phyloP scores from a whole-genome alignment of 345 rosid species.

The Eucalyptus victrix region DNA sequence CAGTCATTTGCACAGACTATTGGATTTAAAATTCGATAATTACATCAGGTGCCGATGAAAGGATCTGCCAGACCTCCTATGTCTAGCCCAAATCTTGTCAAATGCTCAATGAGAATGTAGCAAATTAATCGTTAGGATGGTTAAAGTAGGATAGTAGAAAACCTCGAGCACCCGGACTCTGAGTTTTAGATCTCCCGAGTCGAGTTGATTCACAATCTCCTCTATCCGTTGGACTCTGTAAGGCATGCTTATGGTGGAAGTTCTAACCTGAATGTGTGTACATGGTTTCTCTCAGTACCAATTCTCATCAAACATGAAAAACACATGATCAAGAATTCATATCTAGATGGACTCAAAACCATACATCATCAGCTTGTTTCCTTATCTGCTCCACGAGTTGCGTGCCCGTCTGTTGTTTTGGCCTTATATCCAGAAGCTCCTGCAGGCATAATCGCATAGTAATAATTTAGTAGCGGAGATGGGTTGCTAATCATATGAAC shows the following conservation, averaged over 20 bases:
- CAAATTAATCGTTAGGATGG: not conserved
- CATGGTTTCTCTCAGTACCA: not conserved
- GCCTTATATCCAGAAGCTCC: slow-evolving; percentile 80
- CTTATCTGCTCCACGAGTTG: slow-evolving; percentile 66
- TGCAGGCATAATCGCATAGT: slow-evolving; percentile 2
- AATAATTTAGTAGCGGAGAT: not conserved
- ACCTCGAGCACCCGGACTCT: slow-evolving; percentile 96
- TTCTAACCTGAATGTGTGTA: slow-evolving; percentile 48
- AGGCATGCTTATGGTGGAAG: slow-evolving; percentile 80
- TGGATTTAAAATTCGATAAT: not conserved
- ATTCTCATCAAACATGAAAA: not conserved
- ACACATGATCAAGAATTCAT: not conserved
- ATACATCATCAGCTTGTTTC: slow-evolving; percentile 90
- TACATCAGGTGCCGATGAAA: not conserved
- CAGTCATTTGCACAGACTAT: not conserved
- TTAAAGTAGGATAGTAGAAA: not conserved
- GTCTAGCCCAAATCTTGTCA: not conserved
- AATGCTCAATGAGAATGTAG: not conserved
- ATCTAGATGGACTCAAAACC: not conserved
- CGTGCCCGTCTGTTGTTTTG: slow-evolving; percentile 32
- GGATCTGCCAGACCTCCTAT: not conserved
- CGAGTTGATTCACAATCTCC: slow-evolving; percentile 79
- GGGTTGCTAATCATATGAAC: not conserved
- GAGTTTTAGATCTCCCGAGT: slow-evolving; percentile 78
- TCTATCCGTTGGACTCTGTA: slow-evolving; percentile 73